Evolutionary conservation across 2,329 filamentous ascomycete genomes (phyloP), one percentile per base, ranked within the genome.

Genomic region (Aureobasidium mangrovei): DNA sequence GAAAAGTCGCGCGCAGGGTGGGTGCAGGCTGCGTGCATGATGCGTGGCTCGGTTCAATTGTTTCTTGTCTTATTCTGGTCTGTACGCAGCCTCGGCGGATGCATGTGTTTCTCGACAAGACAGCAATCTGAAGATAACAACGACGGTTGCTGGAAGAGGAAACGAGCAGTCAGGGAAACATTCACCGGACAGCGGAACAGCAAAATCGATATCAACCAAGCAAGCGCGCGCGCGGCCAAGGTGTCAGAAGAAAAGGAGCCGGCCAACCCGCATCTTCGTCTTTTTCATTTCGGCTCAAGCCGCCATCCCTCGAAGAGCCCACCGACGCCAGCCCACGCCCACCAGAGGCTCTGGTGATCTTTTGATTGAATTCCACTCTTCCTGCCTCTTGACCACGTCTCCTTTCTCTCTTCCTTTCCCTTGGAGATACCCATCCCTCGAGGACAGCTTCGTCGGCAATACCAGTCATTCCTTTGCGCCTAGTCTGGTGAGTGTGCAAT

Each of bases 361-460:
- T 53, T 53, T 44, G 49, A 53, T 44, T 42, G 49, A 53, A 44
- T 44, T 40, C 49, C 49, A 53, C 49, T 44, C 40, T 49, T 49
- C 36, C 35, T 40, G 35, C 28, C 46, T 35, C 27, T 49, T 49
- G 28, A 39, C 46, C 46, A 49, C 46, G 46, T 49, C 28, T 38
- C 40, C 26, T 53, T 53, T 31, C 10, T 29, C 29, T 53, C 24
- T 24, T 44, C 32, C 27, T 24, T 24, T 36, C 36, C n/a, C 24
- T 28, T 53, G 24, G 31, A 35, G 18, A 38, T 38, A 9, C 31
- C 12, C 39, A 26, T 12, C 24, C 40, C 40, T 44, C 49, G 31
- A 53, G 49, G 31, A 53, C 49, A 42, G 24, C 36, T 26, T 31
- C 49, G 29, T 41, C 38, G 47, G 47, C 39, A 36, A 4, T 18